phyloP scores from a whole-genome alignment of 1,284 basidiomycete genomes.

The Puccinia triticina region DNA sequence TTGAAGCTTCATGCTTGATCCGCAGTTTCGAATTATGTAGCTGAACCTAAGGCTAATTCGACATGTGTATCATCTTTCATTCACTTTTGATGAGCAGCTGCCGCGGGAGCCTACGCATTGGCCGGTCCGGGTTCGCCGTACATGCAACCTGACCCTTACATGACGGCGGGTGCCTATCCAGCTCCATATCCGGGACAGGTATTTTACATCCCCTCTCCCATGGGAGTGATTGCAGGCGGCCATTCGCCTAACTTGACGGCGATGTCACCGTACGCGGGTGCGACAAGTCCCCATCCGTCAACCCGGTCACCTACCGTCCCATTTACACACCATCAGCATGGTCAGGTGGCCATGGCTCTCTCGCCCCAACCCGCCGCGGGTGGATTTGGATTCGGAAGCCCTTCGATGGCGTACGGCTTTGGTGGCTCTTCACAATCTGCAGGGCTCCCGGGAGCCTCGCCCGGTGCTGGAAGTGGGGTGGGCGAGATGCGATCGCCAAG shows the following conservation, averaged over 20 bases:
- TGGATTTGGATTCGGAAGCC: conserved; percentile 46
- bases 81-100: not conserved
- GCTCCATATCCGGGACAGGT: conserved; percentile 46
- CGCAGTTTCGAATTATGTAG: not conserved
- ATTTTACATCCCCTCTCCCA: conserved; percentile 50
- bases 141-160: conserved; percentile 50
- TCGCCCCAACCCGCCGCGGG: conserved; percentile 39
- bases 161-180: conserved; percentile 31
- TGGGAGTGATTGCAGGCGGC: conserved; percentile 42
- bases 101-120: conserved; percentile 39
- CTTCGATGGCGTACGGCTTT: conserved; percentile 51
- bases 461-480: not conserved
- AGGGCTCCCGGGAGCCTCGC: not conserved
- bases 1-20: too few relatives aligned
- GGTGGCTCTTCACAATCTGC: not conserved
- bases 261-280: conserved; percentile 40
- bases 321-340: conserved; percentile 42
- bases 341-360: conserved; percentile 45
- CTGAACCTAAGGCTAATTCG: not conserved
- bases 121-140: conserved; percentile 48
- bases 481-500: conserved; percentile 41
- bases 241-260: conserved; percentile 34
- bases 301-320: conserved; percentile 42
- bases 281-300: conserved; percentile 35
- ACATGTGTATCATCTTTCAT: not conserved